Base-by-base conservation (phyloP, 768 basidiomycete species). In the Tephrocybe rancida region DNA sequence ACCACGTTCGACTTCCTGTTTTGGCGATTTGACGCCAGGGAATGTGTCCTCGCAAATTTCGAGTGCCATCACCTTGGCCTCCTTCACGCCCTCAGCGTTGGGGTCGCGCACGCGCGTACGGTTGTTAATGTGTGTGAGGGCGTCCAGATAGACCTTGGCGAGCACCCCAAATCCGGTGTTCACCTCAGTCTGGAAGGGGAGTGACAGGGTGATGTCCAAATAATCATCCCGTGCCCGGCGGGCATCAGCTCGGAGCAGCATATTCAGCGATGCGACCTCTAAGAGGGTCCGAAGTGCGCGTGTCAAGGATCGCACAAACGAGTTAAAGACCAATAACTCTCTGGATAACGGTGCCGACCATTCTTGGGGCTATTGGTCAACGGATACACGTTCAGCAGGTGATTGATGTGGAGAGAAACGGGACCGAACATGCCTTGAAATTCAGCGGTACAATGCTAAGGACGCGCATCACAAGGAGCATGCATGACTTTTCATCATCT, bases 161-260 rank as follows among this genome's bases (percentile, higher is more conserved):
- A 99, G 81, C 58, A 99, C 92, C 3, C 97, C 97, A 71, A 98
- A 98, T 18, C 95, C 97, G 0, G 97, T 98, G 78, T 97, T 97
- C 62, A 94, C 93, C 66, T 98, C 97, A 50, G 83, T 80, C 68
- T 97, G 95, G 83, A 98, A 97, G 8, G 95, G 94, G 29, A 98
- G 78, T 41, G 92, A 93, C 29, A 97, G 80, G 57, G 92, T 85
- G 56, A 98, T 88, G 68, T 98, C 97, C 62, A 97, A 75, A 59
- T 93, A 76, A 67, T 98, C 97, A 57, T 98, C 95, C 62, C 96
- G 83, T 39, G 84, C 82, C 44, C 92, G 81, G 27, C 87, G 85
- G 29, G 93, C 95, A 65, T 98, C 95, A 26, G 83, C 85, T 24
- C 92, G 88, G 22, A 99, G 78, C 29, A 99, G 78, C 87, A 98